Conservation (phyloP, 2,329 filamentous ascomycete genomes). For the Pyrenophora teres region DNA sequence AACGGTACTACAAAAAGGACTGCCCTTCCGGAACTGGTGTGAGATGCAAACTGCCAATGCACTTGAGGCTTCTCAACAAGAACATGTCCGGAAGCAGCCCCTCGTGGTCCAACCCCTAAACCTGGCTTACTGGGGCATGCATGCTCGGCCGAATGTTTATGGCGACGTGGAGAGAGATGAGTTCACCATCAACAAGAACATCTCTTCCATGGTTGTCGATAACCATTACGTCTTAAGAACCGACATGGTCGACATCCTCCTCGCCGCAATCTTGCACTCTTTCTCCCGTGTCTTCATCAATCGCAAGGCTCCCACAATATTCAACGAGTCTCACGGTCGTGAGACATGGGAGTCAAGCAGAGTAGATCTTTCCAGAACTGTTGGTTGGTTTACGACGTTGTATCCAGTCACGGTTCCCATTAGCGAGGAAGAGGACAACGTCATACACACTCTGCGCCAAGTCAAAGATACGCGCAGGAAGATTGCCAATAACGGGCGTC, state of each 20-base stretch:
- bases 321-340: constrained; percentile 45
- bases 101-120: constrained; percentile 26
- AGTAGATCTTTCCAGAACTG: constrained; percentile 60
- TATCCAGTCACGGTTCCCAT: constrained; percentile 56
- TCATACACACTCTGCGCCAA: constrained; percentile 58
- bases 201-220: constrained; percentile 29
- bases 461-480: constrained; percentile 59
- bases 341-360: constrained; percentile 50
- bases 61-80: constrained; percentile 13
- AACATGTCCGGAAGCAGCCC: constrained; percentile 11
- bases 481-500: constrained; percentile 53
- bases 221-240: constrained; percentile 55
- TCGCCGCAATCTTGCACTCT: constrained; percentile 60
- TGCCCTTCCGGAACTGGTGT: constrained; percentile 40
- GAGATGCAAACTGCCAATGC: constrained; percentile 32
- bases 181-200: constrained; percentile 27
- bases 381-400: constrained; percentile 65
- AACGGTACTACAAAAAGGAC: constrained; percentile 21
- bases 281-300: constrained; percentile 62
- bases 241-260: constrained; percentile 59
- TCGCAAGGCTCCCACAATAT: constrained; percentile 57
- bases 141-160: constrained; percentile 34
- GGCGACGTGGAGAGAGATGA: constrained; percentile 38
- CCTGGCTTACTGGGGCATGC: constrained; percentile 39
- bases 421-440: constrained; percentile 53